Conservation (phyloP, 176 grass and related monocot species). For the Triticum aestivum region DNA sequence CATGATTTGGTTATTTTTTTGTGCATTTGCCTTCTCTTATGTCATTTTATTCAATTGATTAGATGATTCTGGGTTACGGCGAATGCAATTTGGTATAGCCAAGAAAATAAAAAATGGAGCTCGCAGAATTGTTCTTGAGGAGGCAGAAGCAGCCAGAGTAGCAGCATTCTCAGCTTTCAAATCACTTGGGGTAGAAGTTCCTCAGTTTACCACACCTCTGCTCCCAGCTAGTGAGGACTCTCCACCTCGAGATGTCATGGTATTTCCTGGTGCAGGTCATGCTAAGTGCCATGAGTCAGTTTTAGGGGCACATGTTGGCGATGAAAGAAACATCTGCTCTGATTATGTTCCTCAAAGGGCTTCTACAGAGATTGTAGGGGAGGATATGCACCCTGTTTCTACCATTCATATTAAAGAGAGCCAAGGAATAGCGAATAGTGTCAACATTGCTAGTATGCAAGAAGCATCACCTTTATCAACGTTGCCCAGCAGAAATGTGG, state of each 20-base stretch:
- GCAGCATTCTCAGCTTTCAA: constrained; percentile 90
- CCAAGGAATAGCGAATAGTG: constrained; percentile 16
- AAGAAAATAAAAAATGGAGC: constrained; percentile 98
- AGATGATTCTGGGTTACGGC: constrained; percentile 57
- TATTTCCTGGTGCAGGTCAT: constrained; percentile 35
- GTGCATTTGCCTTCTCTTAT: constrained; percentile 27
- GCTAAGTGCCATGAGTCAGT: constrained; percentile 32
- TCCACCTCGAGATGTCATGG: constrained; percentile 25
- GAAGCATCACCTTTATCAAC: constrained; percentile 38
- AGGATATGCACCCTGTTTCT: constrained; percentile 21
- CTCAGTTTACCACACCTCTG: constrained; percentile 68
- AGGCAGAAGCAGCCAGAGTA: constrained; percentile 89
- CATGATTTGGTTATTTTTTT: neutral
- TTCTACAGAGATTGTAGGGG: constrained; percentile 26
- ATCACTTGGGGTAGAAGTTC: constrained; percentile 88
- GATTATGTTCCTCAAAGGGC: constrained; percentile 34
- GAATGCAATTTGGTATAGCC: constrained; percentile 79
- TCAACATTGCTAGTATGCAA: constrained; percentile 1
- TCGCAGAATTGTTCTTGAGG: constrained; percentile 89
- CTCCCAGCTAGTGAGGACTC: constrained; percentile 46
- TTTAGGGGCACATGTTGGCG: constrained; percentile 26
- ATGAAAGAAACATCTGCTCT: constrained; percentile 30
- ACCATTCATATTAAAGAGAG: constrained; percentile 25
- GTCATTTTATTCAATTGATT: constrained; percentile 7
- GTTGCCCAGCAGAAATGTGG: constrained; percentile 23